phyloP scores from a whole-genome alignment of 306 rosid species.

The Clitoria ternatea region DNA sequence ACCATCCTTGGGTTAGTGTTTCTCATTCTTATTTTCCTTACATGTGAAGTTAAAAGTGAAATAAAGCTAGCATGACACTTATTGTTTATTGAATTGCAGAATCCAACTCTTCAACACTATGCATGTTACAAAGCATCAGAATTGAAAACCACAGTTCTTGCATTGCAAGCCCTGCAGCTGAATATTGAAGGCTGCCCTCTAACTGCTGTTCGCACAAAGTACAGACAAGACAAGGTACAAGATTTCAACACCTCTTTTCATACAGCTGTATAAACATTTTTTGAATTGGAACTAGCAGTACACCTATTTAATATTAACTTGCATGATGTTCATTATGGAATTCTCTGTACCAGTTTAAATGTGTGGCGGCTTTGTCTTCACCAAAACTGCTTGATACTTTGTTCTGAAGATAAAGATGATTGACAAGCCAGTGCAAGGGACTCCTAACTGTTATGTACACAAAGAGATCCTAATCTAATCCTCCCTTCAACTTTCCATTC shows the following conservation, averaged over 20 bases:
- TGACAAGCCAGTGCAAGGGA: conserved; percentile 20
- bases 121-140: conserved; percentile 66
- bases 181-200: conserved; percentile 64
- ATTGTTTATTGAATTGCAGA: conserved; percentile 44
- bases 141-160: conserved; percentile 63
- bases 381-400: conserved; percentile 38
- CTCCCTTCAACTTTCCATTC: conserved; percentile 27
- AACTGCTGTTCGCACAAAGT: conserved; percentile 58
- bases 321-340: conserved; percentile 2
- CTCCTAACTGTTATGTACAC: conserved; percentile 35
- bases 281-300: background rate
- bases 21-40: conserved; percentile 16
- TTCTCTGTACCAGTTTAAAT: conserved; percentile 52
- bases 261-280: background rate
- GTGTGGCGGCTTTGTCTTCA: conserved; percentile 69
- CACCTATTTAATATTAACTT: background rate
- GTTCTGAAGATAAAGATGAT: conserved; percentile 24
- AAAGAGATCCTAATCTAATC: conserved; percentile 34
- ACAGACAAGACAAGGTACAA: conserved; percentile 70
- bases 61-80: background rate
- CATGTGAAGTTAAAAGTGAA: background rate
- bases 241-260: background rate
- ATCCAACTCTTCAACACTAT: conserved; percentile 76
- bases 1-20: conserved; percentile 84
- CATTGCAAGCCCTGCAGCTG: conserved; percentile 74